Evolutionary conservation across 169 alveolate genomes (phyloP), one percentile per base, ranked within the genome.

Genomic region (Cryptosporidium meleagridis): DNA sequence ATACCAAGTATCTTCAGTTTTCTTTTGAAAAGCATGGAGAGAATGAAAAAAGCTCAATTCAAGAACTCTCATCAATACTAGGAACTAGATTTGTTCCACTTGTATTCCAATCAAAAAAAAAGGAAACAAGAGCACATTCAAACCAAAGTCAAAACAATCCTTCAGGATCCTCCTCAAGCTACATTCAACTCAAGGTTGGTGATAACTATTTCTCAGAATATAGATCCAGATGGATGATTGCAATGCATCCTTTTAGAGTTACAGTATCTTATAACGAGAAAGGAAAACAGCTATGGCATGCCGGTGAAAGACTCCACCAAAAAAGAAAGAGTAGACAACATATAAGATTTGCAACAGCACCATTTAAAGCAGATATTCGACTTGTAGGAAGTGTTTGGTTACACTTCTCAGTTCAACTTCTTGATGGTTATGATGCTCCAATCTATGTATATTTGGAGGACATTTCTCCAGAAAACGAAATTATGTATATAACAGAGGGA

Each of bases 241-340:
- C 93, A 41, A 85, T 87, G 86, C 94, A 92, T 39, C 94, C 94
- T n/a, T 92, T 92, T 39, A 85, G 94, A 23, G 84, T 73, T 35
- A 70, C 92, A 1, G 92, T 91, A 6, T 69, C 89, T 52, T 92
- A 92, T 52, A 70, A 70, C 37, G 85, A 75, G n/a, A 69, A 58
- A n/a, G 91, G 69, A 45, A 53, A 87, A 14, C 52, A 18, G 59
- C 6, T 59, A 48, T 67, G 86, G 92, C 85, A 68, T 70, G 73
- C 84, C 29, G 85, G 86, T 48, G 87, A 61, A 69, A 58, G 80
- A 58, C 59, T 35, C 69, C 85, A 29, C 37, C 84, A 55, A 35
- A 85, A 41, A 51, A 68, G 73, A 85, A 86, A 33, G 35, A 85
- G 12, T 21, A 55, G 85, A 51, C 73, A 55, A 75, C 92, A 35